Conservation (phyloP, 257 asterid genomes). For the Solanum ossicruentum region DNA sequence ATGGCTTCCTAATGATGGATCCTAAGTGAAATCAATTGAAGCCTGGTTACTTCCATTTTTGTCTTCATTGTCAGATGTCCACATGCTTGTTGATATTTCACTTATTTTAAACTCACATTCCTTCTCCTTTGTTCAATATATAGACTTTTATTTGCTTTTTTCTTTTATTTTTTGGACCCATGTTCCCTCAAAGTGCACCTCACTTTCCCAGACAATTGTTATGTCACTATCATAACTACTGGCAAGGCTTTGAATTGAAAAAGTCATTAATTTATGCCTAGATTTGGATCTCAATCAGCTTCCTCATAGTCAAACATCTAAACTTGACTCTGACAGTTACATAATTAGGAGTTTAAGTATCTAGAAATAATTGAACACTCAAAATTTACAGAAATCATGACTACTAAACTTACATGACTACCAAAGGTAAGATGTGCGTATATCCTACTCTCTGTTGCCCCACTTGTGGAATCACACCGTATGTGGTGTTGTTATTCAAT, state of each 20-base stretch:
- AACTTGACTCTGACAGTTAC: neutral
- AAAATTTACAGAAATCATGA: neutral
- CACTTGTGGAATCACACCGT: neutral
- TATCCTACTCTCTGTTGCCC: no score
- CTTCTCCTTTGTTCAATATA: neutral
- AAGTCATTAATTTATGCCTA: neutral
- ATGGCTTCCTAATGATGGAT: neutral
- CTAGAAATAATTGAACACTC: neutral
- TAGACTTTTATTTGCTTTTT: neutral
- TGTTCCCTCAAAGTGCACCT: neutral
- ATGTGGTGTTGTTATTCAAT: neutral
- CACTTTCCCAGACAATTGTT: neutral
- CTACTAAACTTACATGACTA: neutral
- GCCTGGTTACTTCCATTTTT: neutral
- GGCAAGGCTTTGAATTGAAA: neutral
- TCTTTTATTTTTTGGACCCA: neutral
- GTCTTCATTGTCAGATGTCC: neutral
- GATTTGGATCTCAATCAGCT: neutral
- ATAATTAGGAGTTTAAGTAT: neutral
- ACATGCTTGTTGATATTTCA: neutral
- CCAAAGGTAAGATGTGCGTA: neutral
- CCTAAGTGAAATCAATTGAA: neutral
- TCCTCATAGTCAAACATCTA: neutral
- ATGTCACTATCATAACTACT: neutral
- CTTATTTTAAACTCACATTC: neutral